These are phyloP conservation scores for Mucor piriformis DNA, from an alignment of 371 early-diverging fungal genomes.

Conservation along the genomic window DNA sequence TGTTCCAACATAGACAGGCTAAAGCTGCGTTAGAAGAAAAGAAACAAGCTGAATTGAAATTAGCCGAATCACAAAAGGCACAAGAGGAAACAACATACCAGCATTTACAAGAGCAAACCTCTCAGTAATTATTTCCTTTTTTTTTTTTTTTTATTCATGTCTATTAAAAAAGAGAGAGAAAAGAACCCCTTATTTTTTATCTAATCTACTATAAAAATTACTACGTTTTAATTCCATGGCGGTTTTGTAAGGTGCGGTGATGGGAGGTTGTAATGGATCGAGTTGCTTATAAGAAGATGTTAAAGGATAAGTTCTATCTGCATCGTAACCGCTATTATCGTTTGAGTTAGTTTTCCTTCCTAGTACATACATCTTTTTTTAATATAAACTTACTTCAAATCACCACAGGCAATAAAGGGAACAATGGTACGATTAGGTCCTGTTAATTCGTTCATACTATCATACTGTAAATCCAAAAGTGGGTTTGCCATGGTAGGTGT, in stretches of 20 bases:
- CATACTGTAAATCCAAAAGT: constrained; percentile 76
- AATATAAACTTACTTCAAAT: constrained; percentile 62
- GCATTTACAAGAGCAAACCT: too few relatives aligned
- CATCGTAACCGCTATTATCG: constrained; percentile 80
- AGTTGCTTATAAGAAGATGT: constrained; percentile 62
- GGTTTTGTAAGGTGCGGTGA: constrained; percentile 88
- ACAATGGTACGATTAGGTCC: constrained; percentile 81
- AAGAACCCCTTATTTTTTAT: constrained; percentile 12
- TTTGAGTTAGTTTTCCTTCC: too few relatives aligned
- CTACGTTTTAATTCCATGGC: constrained; percentile 81
- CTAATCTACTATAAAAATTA: constrained; percentile 58
- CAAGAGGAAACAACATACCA: constrained; percentile 13
- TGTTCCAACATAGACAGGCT: constrained; percentile 24
- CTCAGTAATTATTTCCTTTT: not conserved
- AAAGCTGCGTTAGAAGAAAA: constrained; percentile 14
- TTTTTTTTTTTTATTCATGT: not conserved
- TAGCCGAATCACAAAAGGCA: constrained; percentile 8
- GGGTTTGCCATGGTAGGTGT: constrained; percentile 90
- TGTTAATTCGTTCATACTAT: constrained; percentile 61
- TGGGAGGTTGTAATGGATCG: constrained; percentile 86
- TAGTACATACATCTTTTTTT: too few relatives aligned
- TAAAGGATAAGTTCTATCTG: constrained; percentile 83
- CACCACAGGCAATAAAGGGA: constrained; percentile 93
- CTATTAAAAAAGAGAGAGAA: not conserved
- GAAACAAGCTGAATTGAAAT: constrained; percentile 16